Conservation (phyloP, 441 rosid genomes). For the Populus hybrid region DNA sequence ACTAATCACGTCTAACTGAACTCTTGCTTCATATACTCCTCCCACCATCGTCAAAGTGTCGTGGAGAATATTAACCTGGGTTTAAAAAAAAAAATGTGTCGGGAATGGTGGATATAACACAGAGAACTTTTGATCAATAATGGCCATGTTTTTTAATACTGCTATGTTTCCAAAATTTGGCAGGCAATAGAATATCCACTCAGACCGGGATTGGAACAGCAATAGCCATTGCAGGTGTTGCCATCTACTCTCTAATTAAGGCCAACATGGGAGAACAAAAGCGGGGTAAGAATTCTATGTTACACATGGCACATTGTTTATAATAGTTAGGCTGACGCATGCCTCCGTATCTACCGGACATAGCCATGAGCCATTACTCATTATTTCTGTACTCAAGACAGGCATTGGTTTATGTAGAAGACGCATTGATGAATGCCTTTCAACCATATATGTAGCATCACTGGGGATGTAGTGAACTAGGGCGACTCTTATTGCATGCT, state of each 20-base stretch:
- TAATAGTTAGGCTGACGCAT: neutral
- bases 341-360: neutral
- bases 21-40: no score
- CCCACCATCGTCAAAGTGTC: no score
- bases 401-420: neutral
- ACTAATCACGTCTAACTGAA: no score
- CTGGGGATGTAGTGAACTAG: no score
- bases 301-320: neutral
- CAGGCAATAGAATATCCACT: constrained; percentile 86
- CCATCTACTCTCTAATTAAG: constrained; percentile 78
- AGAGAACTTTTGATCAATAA: no score
- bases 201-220: constrained; percentile 83
- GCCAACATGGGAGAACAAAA: constrained; percentile 92
- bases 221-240: constrained; percentile 90
- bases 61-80: no score
- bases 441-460: no score
- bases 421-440: neutral
- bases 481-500: no score
- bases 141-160: neutral
- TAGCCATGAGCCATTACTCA: neutral
- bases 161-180: neutral
- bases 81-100: no score
- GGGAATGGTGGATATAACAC: no score
- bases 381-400: neutral
- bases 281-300: constrained; percentile 40